Percentiles rank a stretch among this genome's conserved stretches.
Conservation (phyloP, 75 land plant species). For the Sequoia sempervirens region DNA sequence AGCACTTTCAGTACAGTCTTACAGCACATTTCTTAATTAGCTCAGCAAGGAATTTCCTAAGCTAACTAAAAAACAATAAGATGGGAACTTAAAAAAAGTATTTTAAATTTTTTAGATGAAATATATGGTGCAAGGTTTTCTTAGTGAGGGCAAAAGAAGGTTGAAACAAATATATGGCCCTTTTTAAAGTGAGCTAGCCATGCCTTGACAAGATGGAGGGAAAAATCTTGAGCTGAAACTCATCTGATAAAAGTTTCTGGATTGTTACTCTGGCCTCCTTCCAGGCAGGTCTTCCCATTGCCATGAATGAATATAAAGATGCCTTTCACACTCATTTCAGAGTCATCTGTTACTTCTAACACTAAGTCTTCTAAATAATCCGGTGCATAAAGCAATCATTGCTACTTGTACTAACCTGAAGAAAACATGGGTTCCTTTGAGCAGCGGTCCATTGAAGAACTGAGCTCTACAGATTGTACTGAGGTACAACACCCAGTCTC, state of each 20-base stretch:
- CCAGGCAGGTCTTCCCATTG: constrained; percentile 89
- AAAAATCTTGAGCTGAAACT: not conserved
- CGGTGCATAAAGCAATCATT: not conserved
- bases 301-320: constrained; percentile 72
- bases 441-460: constrained; percentile 76
- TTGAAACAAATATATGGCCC: no score
- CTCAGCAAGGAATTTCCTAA: no score
- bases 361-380: not conserved
- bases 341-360: not conserved
- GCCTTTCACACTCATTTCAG: constrained; percentile 32
- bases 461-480: constrained; percentile 53
- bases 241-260: constrained; percentile 83
- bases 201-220: not conserved
- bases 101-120: no score
- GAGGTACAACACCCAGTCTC: constrained; percentile 79
- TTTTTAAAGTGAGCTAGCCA: no score
- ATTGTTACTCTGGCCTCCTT: constrained; percentile 82
- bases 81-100: no score
- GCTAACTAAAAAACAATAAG: no score
- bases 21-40: no score
- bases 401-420: constrained; percentile 42
- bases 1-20: no score
- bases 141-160: no score
- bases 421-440: constrained; percentile 57
- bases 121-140: no score